Evolutionary conservation across 1,284 basidiomycete species (phyloP).

Genomic region (Ustilago loliicola): DNA sequence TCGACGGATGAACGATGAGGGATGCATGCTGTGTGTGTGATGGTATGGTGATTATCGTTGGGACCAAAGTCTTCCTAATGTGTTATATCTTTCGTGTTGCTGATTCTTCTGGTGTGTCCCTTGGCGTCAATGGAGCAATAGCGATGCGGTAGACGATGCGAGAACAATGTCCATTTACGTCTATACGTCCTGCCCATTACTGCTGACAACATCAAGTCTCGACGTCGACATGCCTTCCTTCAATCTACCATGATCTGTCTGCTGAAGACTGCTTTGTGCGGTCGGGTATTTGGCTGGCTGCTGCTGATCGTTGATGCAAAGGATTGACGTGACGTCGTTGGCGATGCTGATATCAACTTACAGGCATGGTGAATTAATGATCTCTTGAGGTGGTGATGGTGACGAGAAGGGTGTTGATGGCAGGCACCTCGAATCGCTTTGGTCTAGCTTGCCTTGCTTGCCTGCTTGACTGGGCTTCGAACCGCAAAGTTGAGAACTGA

Average conservation of each 20-base stretch:
- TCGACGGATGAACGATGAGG: neutral
- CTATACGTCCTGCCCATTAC: neutral
- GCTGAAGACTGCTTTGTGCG: neutral
- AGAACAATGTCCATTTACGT: neutral
- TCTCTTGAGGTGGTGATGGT: slow-evolving; percentile 59
- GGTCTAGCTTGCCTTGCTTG: slow-evolving; percentile 26
- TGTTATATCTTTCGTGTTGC: neutral
- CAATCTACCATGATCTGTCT: neutral
- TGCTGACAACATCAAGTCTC: no score
- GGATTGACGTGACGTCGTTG: slow-evolving; percentile 28
- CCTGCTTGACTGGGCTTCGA: neutral
- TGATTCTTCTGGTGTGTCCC: neutral
- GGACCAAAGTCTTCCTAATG: neutral
- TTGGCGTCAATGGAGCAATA: neutral
- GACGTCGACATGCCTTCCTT: neutral
- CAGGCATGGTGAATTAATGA: slow-evolving; percentile 57
- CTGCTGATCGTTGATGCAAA: slow-evolving; percentile 21
- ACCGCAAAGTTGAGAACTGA: neutral
- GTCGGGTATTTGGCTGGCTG: neutral
- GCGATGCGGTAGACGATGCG: neutral
- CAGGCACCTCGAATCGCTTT: slow-evolving; percentile 45
- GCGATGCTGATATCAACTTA: slow-evolving; percentile 35
- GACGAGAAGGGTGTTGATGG: slow-evolving; percentile 45
- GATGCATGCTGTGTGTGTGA: neutral
- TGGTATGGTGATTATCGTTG: neutral